Conservation (phyloP, 441 rosid species). For the Populus hybrid region DNA sequence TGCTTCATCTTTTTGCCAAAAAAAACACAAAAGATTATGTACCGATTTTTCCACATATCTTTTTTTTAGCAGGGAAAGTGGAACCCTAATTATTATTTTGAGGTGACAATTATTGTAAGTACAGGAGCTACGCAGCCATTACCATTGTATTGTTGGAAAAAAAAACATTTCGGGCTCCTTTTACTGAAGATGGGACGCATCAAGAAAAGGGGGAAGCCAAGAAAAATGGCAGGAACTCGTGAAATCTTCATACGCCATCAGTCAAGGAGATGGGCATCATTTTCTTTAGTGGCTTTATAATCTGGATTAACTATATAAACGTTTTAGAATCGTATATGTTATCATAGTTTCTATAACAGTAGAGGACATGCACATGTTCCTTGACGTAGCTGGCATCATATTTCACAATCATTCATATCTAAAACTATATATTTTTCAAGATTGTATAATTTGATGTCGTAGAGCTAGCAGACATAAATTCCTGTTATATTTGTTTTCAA, state of each 20-base stretch:
- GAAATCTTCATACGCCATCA: conserved; percentile 7
- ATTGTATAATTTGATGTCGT: conserved; percentile 9
- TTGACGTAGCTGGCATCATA: background rate
- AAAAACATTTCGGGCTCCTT: background rate
- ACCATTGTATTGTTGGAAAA: background rate
- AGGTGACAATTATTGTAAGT: background rate
- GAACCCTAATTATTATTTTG: background rate
- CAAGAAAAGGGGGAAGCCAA: background rate
- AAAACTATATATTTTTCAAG: conserved; percentile 21
- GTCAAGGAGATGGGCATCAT: conserved; percentile 7
- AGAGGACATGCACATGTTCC: conserved; percentile 13
- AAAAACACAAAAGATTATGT: no score
- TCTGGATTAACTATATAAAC: conserved; percentile 9
- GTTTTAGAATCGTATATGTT: conserved; percentile 11
- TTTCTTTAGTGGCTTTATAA: conserved; percentile 11
- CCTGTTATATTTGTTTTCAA: conserved; percentile 12
- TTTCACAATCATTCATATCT: background rate
- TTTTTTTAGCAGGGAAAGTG: background rate
- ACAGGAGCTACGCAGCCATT: background rate
- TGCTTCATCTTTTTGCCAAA: background rate
- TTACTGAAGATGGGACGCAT: conserved; percentile 7
- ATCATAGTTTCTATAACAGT: background rate
- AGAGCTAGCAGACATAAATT: conserved; percentile 19
- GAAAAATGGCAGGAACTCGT: background rate
- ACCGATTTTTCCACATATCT: background rate